Evolutionary conservation across 352 stramenopile genomes (phyloP), one percentile per base, ranked within the genome.

Genomic region (Discostella stelligera): DNA sequence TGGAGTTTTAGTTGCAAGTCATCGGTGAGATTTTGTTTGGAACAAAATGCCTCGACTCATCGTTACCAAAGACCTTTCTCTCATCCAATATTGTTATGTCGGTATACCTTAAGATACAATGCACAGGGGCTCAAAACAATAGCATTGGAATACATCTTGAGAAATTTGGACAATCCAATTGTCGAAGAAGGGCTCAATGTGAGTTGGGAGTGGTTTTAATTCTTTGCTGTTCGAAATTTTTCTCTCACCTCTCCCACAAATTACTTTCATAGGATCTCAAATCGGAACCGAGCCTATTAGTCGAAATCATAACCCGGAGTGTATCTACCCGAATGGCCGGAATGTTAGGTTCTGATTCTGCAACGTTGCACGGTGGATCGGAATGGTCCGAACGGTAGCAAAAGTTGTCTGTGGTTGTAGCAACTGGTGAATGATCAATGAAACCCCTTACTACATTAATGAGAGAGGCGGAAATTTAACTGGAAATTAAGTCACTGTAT

Each of bases 111-210:
- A 27, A 83, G 79, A 48, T 83, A 94, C 74, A 84, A 90, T 80
- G 91, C 91, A 11, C 20, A 60, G 10, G 88, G 76, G 14, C 72
- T 95, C 21, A 95, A 95, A 72, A 82, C 91, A 55, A 94, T 94
- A 69, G 89, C 89, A 21, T 74, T 95, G 1, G 89, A 94, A 25
- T 95, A 89, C 56, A 93, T 95, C 71, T 52, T 95, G 13, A 73
- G 67, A 58, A 84, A 94, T 68, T 64, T 94, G 18, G 83, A 83
- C n/a, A 73, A 86, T 48, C 64, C 89, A 5, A 78, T 48, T 8
- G 76, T 91, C 44, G 86, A 83, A 13, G 61, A 59, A 25, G 83
- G 86, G 37, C 68, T 93, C 5, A 71, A 66, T 27, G 74, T 82
- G 52, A 70, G 71, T 78, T 32, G 27, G 27, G 5, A 32, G 27